Percentiles rank a stretch among this genome's conserved stretches.
Conservation (phyloP, 257 asterid species). For the Solanum neorickii region DNA sequence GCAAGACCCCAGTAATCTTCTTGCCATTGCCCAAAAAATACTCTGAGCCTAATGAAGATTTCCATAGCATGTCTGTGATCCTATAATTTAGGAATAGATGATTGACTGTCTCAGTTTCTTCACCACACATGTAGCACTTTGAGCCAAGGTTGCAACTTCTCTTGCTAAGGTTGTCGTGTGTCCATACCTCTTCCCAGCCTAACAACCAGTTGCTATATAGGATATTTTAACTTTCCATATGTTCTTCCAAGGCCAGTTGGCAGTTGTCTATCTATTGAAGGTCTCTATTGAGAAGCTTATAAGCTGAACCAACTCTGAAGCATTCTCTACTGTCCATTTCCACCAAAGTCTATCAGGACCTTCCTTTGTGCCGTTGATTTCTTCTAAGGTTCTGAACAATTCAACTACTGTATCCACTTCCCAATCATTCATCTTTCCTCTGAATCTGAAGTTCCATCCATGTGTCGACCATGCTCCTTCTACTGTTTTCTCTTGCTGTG, state of each 20-base stretch:
- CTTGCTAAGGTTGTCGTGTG: neutral
- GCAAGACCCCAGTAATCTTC: neutral
- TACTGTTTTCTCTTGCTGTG: neutral
- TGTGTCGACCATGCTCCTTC: neutral
- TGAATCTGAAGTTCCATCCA: neutral
- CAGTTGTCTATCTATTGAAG: neutral
- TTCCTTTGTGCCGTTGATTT: neutral
- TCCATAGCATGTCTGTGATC: neutral
- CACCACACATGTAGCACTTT: neutral
- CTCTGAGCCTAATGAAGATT: neutral
- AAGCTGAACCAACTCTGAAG: neutral
- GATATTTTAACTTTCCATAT: neutral
- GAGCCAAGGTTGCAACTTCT: neutral
- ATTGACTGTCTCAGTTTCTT: neutral
- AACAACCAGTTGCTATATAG: neutral
- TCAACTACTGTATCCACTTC: neutral
- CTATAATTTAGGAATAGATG: neutral
- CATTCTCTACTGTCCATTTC: neutral
- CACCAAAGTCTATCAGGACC: neutral
- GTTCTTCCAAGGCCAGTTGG: neutral
- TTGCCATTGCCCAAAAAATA: neutral
- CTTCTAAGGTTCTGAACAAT: neutral
- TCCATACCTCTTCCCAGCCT: neutral
- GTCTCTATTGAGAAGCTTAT: neutral
- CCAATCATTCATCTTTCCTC: neutral